These are phyloP conservation scores for maize (Zea mays) DNA, from an alignment of 176 grass and related monocot genomes.

Conservation along the genomic window Zm-B73-REFERENCE-NAM-5.0 NC_050098.1:176095001-176095500, in stretches of 20 bases:
- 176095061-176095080: background rate
- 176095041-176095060: background rate
- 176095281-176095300: background rate
- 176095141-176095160: conserved; percentile 99
- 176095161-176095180: conserved; percentile 94
- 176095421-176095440: background rate
- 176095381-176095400: conserved; percentile 14
- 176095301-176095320: background rate
- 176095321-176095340: conserved; percentile 16
- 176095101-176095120: conserved; percentile 85
- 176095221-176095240: conserved; percentile 94
- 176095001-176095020: conserved; percentile 10
- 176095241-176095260: conserved; percentile 44
- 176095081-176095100: conserved; percentile 1
- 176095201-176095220: conserved; percentile 95
- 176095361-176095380: conserved; percentile 57
- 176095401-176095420: background rate
- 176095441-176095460: background rate
- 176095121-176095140: conserved; percentile 87
- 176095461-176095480: conserved; percentile 35
- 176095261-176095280: conserved; percentile 43
- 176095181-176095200: conserved; percentile 94
- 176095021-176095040: background rate
- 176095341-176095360: conserved; percentile 40
- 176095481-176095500: background rate